Percentiles rank a stretch among this genome's conserved stretches.
These are phyloP conservation scores for Cadophora malorum DNA, from an alignment of 2,329 filamentous ascomycete species.

Conservation along the genomic window DNA sequence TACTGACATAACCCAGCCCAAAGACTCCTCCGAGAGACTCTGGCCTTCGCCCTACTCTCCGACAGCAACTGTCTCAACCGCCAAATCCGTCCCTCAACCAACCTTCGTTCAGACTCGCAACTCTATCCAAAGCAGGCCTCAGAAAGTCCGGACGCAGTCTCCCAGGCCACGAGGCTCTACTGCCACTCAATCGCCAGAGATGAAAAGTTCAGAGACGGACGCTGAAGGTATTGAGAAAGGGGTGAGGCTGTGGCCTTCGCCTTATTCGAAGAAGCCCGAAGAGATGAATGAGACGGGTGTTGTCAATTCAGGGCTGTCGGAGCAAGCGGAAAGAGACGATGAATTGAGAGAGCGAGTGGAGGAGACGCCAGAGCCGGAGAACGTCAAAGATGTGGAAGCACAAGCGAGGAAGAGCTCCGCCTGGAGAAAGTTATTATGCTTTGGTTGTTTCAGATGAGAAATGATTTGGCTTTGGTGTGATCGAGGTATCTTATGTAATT, in stretches of 20 bases:
- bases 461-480: no score
- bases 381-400: neutral
- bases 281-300: no score
- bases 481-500: no score
- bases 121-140: neutral
- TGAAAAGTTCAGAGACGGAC: neutral
- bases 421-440: neutral
- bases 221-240: neutral
- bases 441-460: neutral
- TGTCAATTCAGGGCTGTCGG: no score
- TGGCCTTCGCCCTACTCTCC: constrained; percentile 1
- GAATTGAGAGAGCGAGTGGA: neutral
- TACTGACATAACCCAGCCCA: neutral
- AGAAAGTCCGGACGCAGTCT: neutral
- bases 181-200: neutral
- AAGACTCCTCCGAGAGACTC: neutral
- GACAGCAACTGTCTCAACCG: neutral
- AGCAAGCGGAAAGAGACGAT: neutral
- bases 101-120: neutral
- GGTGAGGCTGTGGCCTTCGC: neutral
- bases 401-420: neutral
- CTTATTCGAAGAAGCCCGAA: neutral
- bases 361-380: neutral
- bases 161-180: neutral
- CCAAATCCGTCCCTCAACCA: neutral